phyloP scores from a whole-genome alignment of 2,329 filamentous ascomycete species.

The Aspergillus fumigatus region DNA sequence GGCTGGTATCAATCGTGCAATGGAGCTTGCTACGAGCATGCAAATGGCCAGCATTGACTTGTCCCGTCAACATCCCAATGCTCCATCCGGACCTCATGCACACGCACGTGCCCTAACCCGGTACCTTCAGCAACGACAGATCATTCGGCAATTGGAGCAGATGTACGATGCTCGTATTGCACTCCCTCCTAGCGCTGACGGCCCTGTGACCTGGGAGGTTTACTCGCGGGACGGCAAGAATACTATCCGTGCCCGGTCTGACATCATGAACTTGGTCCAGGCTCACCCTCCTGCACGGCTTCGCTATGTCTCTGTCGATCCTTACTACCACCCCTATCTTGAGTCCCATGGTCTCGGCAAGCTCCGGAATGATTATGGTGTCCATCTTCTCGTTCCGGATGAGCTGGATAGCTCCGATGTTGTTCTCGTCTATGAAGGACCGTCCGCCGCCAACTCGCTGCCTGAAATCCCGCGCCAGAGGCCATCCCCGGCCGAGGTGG shows the following conservation, averaged over 20 bases:
- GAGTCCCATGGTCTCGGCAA: conserved; percentile 35
- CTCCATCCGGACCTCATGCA: conserved; percentile 64
- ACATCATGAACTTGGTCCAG: conserved; percentile 47
- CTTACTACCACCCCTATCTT: conserved; percentile 47
- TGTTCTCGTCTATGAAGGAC: conserved; percentile 49
- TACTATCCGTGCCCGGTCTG: conserved; percentile 46
- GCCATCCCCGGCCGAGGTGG: conserved; percentile 52
- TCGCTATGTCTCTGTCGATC: conserved; percentile 43
- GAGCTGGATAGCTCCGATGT: conserved; percentile 41
- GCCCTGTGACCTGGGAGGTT: conserved; percentile 76
- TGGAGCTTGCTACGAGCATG: conserved; percentile 85
- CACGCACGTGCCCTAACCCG: conserved; percentile 84
- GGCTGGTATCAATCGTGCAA: conserved; percentile 72
- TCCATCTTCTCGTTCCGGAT: conserved; percentile 47
- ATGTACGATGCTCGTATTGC: conserved; percentile 83
- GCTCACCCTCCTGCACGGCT: conserved; percentile 45
- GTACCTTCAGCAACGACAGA: conserved; percentile 76
- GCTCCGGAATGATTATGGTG: conserved; percentile 42
- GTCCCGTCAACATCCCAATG: conserved; percentile 70
- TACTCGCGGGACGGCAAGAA: conserved; percentile 85
- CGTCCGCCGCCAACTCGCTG: conserved; percentile 38
- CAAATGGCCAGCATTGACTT: conserved; percentile 80
- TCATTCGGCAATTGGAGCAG: conserved; percentile 77
- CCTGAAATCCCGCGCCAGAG: conserved; percentile 54
- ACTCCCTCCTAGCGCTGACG: conserved; percentile 62